phyloP scores from a whole-genome alignment of 352 stramenopile genomes.

The Globisporangium sylvaticum region DNA sequence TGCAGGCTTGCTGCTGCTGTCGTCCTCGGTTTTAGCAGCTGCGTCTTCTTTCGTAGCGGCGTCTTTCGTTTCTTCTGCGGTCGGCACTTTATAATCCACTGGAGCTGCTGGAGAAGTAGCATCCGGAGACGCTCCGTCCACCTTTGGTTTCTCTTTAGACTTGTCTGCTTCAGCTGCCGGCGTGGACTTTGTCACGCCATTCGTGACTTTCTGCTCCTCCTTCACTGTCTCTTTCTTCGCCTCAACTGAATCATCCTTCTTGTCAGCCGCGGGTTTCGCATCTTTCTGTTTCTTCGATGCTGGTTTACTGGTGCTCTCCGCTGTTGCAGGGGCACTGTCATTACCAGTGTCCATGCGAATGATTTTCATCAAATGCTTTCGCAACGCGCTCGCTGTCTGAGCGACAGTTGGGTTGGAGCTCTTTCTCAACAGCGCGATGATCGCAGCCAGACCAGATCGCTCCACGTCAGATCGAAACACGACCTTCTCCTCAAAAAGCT shows the following conservation, averaged over 20 bases:
- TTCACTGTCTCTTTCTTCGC: constrained; percentile 2
- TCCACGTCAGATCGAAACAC: constrained; percentile 73
- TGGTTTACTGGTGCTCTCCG: constrained; percentile 33
- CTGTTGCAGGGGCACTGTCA: constrained; percentile 15
- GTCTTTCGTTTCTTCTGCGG: not conserved
- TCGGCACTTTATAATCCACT: constrained; percentile 5
- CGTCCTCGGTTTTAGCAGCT: not conserved
- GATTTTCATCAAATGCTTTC: constrained; percentile 75
- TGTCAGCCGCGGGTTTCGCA: constrained; percentile 6
- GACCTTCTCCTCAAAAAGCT: constrained; percentile 66
- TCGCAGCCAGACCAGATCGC: constrained; percentile 56
- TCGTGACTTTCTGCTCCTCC: constrained; percentile 1
- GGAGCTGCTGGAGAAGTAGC: not conserved
- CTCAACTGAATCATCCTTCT: not conserved
- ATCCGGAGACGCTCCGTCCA: not conserved
- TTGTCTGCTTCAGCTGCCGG: not conserved
- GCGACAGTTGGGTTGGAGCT: constrained; percentile 64
- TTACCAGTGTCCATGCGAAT: constrained; percentile 45
- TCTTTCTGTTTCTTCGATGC: constrained; percentile 19
- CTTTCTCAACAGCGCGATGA: constrained; percentile 68
- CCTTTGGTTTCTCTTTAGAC: not conserved
- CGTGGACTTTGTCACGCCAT: not conserved
- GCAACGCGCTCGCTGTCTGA: constrained; percentile 65
- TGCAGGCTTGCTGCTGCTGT: constrained; percentile 1
- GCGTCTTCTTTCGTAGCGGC: not conserved